Percentiles rank a stretch among this genome's conserved stretches.
These are phyloP conservation scores for Tylopilus sp. DNA, from an alignment of 1,284 basidiomycete species.

Conservation along the genomic window DNA sequence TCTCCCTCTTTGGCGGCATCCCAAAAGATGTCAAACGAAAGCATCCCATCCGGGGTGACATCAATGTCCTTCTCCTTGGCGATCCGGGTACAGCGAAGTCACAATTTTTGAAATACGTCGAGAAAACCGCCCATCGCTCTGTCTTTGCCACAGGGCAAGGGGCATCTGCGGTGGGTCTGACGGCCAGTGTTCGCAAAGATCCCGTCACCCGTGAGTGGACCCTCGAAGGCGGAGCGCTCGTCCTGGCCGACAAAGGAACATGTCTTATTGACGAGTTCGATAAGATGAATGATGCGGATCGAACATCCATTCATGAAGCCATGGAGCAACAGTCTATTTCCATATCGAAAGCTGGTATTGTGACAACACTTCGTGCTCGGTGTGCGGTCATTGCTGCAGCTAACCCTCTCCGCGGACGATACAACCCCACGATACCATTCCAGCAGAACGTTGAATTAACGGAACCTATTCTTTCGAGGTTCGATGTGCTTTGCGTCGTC, in stretches of 20 bases:
- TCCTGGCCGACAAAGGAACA: constrained; percentile 97
- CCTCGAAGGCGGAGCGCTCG: constrained; percentile 94
- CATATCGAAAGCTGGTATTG: constrained; percentile 98
- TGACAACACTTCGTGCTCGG: constrained; percentile 93
- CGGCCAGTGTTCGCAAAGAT: constrained; percentile 96
- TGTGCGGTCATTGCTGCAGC: constrained; percentile 98
- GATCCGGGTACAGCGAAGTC: constrained; percentile 99
- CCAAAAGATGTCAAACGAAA: constrained; percentile 96
- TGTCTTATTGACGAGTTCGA: constrained; percentile 99
- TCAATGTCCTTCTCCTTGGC: constrained; percentile 93
- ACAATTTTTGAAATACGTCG: constrained; percentile 98
- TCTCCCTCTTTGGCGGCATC: constrained; percentile 93
- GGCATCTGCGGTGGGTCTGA: constrained; percentile 96
- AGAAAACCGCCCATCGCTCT: constrained; percentile 96
- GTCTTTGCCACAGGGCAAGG: constrained; percentile 99
- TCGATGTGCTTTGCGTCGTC: constrained; percentile 97
- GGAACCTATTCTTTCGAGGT: constrained; percentile 98
- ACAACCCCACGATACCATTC: constrained; percentile 98
- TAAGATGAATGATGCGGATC: constrained; percentile 99
- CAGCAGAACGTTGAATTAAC: constrained; percentile 98
- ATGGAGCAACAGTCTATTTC: constrained; percentile 99
- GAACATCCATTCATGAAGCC: constrained; percentile 98
- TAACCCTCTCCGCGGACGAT: constrained; percentile 93
- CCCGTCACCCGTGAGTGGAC: constrained; percentile 98
- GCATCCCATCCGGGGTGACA: constrained; percentile 94